phyloP scores from a whole-genome alignment of 768 basidiomycete genomes.

The Russula dissimulans region DNA sequence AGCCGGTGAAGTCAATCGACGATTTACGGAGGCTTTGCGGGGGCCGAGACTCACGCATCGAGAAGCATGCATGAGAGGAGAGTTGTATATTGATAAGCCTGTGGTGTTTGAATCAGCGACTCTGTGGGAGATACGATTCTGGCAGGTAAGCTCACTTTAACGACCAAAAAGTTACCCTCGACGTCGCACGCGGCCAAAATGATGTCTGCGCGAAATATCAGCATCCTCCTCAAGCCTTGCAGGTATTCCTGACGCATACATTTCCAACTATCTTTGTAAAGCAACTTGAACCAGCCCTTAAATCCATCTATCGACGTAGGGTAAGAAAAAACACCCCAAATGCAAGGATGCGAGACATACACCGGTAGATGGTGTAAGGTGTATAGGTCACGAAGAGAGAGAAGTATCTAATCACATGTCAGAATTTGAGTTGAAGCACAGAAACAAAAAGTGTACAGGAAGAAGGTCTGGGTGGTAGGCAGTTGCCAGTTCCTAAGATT shows the following conservation, averaged over 20 bases:
- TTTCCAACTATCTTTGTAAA: conserved; percentile 77
- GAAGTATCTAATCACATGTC: conserved; percentile 51
- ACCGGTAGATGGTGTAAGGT: conserved; percentile 84
- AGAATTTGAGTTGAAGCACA: background rate
- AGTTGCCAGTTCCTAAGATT: conserved; percentile 58
- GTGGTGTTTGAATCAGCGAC: background rate
- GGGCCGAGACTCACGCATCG: conserved; percentile 49
- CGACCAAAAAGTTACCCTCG: conserved; percentile 80
- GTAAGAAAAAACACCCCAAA: background rate
- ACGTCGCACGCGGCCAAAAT: conserved; percentile 75
- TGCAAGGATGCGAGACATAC: conserved; percentile 33
- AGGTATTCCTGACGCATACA: conserved; percentile 37
- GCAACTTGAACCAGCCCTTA: conserved; percentile 70
- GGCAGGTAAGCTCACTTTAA: conserved; percentile 40
- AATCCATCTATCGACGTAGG: conserved; percentile 51
- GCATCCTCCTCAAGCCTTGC: background rate
- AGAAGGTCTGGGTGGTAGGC: conserved; percentile 76
- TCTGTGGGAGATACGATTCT: background rate
- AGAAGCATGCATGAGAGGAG: conserved; percentile 87
- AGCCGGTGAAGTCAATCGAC: background rate
- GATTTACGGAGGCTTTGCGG: background rate
- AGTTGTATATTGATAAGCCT: conserved; percentile 83
- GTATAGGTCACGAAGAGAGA: conserved; percentile 68
- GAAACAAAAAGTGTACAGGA: conserved; percentile 48
- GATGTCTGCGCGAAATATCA: conserved; percentile 41